Percentiles rank a stretch among this genome's conserved stretches.
phyloP scores from a whole-genome alignment of 2,329 filamentous ascomycete genomes.

The Tolypocladium guangdongense region DNA sequence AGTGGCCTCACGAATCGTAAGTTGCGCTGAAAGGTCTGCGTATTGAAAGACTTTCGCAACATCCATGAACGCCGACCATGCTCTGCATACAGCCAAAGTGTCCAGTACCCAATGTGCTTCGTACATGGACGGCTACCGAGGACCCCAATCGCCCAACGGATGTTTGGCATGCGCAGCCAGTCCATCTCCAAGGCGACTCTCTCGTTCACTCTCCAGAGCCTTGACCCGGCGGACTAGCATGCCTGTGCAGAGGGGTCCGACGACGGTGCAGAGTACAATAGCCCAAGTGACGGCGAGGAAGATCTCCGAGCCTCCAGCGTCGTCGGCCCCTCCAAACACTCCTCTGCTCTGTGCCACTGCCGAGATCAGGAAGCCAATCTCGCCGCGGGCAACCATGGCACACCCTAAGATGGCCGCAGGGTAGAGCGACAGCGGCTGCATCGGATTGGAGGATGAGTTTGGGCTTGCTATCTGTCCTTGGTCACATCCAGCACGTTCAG shows the following conservation, averaged over 20 bases:
- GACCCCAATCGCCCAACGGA: neutral
- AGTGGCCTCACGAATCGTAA: no score
- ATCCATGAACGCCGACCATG: no score
- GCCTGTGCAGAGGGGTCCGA: slow-evolving; percentile 38
- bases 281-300: slow-evolving; percentile 46
- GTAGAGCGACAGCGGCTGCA: slow-evolving; percentile 51
- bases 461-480: neutral
- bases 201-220: slow-evolving; percentile 8
- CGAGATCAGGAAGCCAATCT: slow-evolving; percentile 74
- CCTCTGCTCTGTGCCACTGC: slow-evolving; percentile 49
- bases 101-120: no score
- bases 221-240: slow-evolving; percentile 32
- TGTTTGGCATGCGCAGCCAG: neutral
- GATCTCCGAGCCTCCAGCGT: slow-evolving; percentile 23
- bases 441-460: slow-evolving; percentile 11
- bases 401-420: slow-evolving; percentile 53
- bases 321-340: slow-evolving; percentile 15
- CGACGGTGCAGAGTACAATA: slow-evolving; percentile 42
- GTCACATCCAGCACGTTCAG: neutral
- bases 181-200: neutral
- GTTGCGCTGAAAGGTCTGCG: no score
- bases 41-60: no score
- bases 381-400: slow-evolving; percentile 67
- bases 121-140: neutral
- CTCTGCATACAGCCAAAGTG: no score